Conservation (phyloP, 495 filamentous ascomycete species). For the Hypoxylon fragiforme region DNA sequence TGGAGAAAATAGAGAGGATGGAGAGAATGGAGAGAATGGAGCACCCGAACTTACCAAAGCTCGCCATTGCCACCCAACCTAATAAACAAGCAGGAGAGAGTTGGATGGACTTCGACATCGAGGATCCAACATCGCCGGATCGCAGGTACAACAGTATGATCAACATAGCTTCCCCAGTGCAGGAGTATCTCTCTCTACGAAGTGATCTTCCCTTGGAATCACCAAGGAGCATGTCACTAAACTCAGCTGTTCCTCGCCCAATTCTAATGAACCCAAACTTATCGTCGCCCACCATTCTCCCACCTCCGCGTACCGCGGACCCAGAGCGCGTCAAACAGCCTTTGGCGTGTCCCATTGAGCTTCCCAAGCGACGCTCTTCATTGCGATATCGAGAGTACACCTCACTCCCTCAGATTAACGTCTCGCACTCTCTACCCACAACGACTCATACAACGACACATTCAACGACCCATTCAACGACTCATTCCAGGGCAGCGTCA, state of each 20-base stretch:
- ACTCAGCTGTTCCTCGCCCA: slow-evolving; percentile 15
- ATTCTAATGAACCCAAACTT: slow-evolving; percentile 1
- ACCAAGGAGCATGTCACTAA: slow-evolving; percentile 27
- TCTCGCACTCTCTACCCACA: slow-evolving; percentile 16
- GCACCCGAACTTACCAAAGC: slow-evolving; percentile 14
- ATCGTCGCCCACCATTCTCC: slow-evolving; percentile 10
- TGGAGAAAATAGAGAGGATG: too few relatives aligned
- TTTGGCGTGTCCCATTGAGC: slow-evolving; percentile 17
- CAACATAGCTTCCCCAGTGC: slow-evolving; percentile 20
- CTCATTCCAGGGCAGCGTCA: too few relatives aligned
- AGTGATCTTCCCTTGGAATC: slow-evolving; percentile 17
- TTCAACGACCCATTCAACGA: too few relatives aligned
- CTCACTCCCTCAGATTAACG: slow-evolving; percentile 26
- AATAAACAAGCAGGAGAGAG: slow-evolving; percentile 26
- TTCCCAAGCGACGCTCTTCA: slow-evolving; percentile 28
- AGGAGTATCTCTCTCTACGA: slow-evolving; percentile 9
- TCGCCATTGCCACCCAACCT: slow-evolving; percentile 8
- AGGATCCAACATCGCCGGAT: slow-evolving; percentile 26
- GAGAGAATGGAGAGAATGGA: slow-evolving; percentile 6
- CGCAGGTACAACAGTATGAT: slow-evolving; percentile 31
- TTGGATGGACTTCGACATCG: slow-evolving; percentile 30
- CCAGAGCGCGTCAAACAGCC: slow-evolving; percentile 10
- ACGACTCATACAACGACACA: too few relatives aligned
- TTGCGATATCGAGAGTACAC: slow-evolving; percentile 25
- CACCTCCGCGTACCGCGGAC: slow-evolving; percentile 1